These are phyloP conservation scores for Penicillium antarcticum DNA, from an alignment of 495 filamentous ascomycete species.

Conservation along the genomic window DNA sequence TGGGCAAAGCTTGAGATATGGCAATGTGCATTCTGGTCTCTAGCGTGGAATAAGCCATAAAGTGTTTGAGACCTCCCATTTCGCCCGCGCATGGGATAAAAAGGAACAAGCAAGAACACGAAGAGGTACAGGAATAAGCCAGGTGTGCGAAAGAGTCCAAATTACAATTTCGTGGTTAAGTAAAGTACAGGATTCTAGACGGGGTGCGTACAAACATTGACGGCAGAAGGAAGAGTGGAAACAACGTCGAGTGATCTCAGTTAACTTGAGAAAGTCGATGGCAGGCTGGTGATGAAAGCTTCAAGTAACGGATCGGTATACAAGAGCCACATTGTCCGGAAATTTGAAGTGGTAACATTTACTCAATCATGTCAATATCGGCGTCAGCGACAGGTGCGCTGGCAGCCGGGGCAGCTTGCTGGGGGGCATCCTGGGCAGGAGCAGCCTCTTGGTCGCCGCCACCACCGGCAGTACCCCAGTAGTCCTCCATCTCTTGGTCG, in stretches of 20 bases:
- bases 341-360: neutral
- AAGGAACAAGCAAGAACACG: neutral
- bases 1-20: neutral
- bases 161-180: slow-evolving; percentile 18
- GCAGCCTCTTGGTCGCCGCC: slow-evolving; percentile 10
- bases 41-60: no score
- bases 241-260: neutral
- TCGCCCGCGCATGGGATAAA: neutral
- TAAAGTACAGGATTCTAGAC: slow-evolving; percentile 16
- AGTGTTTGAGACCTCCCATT: neutral
- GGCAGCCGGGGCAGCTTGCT: slow-evolving; percentile 18
- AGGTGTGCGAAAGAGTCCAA: slow-evolving; percentile 1
- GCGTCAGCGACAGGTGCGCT: slow-evolving; percentile 45
- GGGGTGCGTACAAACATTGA: neutral
- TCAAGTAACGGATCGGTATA: neutral
- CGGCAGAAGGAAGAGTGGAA: neutral
- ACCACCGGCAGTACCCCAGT: slow-evolving; percentile 57
- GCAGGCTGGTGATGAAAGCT: neutral
- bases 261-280: neutral
- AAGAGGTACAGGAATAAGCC: neutral
- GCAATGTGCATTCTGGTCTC: neutral
- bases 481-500: slow-evolving; percentile 95
- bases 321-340: neutral
- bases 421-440: slow-evolving; percentile 13
- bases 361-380: slow-evolving; percentile 57